Base-by-base conservation (phyloP, 1,284 basidiomycete species). In the Puccinia polysora region DNA sequence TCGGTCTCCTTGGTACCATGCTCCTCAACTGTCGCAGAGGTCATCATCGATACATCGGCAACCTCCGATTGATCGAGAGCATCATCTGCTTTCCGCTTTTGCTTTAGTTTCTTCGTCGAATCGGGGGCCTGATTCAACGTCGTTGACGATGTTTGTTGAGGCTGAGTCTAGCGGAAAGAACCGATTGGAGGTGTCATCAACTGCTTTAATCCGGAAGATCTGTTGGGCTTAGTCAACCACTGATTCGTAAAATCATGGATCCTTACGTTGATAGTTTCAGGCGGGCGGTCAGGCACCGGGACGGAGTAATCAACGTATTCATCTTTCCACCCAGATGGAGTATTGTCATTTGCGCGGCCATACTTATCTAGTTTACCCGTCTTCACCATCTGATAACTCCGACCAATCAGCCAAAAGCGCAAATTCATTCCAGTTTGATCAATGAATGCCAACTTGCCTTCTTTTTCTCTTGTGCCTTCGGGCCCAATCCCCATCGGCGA, bases 391-490 rank as follows among this genome's bases (percentile, higher is more conserved):
- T 60, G 43, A 58, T 43, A 47, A n/a, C n/a, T 23, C 28, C 10
- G 36, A n/a, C n/a, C n/a, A n/a, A n/a, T n/a, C n/a, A n/a, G n/a
- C n/a, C n/a, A n/a, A n/a, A n/a, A n/a, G n/a, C n/a, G n/a, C n/a
- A n/a, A n/a, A n/a, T n/a, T n/a, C n/a, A n/a, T n/a, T n/a, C n/a
- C n/a, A n/a, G n/a, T n/a, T n/a, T n/a, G n/a, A n/a, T n/a, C n/a
- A n/a, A n/a, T n/a, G n/a, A n/a, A n/a, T n/a, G n/a, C n/a, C n/a
- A n/a, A n/a, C n/a, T 34, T 62, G 74, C 78, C 78, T 97, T 97
- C 84, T 98, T 99, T 86, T 98, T 98, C 81, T 97, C 90, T 75
- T 92, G 83, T 4, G 96, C 96, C 81, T 93, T 87, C 45, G 95
- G 96, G 23, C 96, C 96, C 70, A 99, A 86, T 75, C 96, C 96